Conservation (phyloP, 352 stramenopile species). For the Globisporangium apiculatum region DNA sequence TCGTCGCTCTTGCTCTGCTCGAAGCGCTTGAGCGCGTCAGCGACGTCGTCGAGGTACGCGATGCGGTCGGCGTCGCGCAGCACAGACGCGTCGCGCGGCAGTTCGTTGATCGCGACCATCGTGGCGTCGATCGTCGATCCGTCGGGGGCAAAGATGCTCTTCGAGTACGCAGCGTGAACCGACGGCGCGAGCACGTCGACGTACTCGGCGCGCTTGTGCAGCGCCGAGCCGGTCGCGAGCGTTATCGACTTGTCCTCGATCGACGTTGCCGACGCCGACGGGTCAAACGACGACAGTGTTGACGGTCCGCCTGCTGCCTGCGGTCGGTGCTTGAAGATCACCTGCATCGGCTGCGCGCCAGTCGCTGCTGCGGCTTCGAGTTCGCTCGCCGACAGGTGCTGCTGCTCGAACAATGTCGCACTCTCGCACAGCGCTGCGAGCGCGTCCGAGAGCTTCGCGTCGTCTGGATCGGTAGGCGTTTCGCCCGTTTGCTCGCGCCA, state of each 20-base stretch:
- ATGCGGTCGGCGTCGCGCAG: conserved; percentile 44
- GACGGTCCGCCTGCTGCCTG: conserved; percentile 21
- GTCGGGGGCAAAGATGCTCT: conserved; percentile 64
- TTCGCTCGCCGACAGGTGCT: conserved; percentile 29
- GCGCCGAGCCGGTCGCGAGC: conserved; percentile 24
- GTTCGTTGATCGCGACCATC: conserved; percentile 59
- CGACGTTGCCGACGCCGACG: neutral
- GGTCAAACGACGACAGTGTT: no score
- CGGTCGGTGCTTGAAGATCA: conserved; percentile 83
- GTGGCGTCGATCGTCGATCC: conserved; percentile 64
- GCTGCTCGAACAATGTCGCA: conserved; percentile 42
- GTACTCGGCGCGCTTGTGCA: conserved; percentile 56
- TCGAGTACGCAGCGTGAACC: conserved; percentile 41
- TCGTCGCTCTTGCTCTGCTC: conserved; percentile 39
- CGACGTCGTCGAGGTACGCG: conserved; percentile 52
- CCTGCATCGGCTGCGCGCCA: conserved; percentile 45
- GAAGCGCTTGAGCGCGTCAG: conserved; percentile 49
- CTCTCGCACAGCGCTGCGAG: conserved; percentile 43
- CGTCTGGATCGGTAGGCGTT: conserved; percentile 12
- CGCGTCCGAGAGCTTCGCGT: conserved; percentile 27
- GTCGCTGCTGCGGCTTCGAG: conserved; percentile 17
- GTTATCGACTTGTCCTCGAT: conserved; percentile 32
- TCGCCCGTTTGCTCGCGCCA: conserved; percentile 27
- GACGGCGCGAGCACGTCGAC: conserved; percentile 55
- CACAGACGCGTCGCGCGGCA: conserved; percentile 31